Evolutionary conservation across 148 eudicot species (phyloP).

Genomic region (Persicaria tinctoria): DNA sequence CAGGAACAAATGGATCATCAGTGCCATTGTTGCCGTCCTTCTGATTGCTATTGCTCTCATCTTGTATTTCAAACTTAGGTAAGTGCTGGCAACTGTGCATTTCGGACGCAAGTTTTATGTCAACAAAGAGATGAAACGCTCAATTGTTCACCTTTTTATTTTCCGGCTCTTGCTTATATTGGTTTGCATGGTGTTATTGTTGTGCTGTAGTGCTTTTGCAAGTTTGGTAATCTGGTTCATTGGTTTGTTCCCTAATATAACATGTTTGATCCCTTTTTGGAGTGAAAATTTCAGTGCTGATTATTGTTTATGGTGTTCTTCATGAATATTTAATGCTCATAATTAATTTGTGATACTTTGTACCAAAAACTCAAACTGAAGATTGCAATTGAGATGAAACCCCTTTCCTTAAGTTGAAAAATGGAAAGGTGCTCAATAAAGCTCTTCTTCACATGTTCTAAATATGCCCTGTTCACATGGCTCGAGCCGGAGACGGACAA

Average conservation of each 20-base stretch:
- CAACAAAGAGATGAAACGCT: constrained; percentile 4
- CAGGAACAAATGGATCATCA: constrained; percentile 49
- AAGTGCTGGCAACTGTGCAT: constrained; percentile 10
- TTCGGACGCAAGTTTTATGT: background rate
- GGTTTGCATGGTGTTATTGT: background rate
- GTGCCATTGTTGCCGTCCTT: constrained; percentile 37
- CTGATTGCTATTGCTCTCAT: constrained; percentile 36
- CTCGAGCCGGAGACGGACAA: no score
- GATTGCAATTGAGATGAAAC: no score
- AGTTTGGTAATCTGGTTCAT: background rate
- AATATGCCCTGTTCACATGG: no score
- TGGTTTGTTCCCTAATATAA: background rate
- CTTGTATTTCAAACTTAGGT: constrained; percentile 45
- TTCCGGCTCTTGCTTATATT: background rate
- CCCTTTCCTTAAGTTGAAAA: no score
- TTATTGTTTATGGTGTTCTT: background rate
- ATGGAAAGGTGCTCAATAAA: no score
- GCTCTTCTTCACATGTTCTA: no score
- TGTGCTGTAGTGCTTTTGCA: constrained; percentile 5
- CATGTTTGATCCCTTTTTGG: constrained; percentile 1
- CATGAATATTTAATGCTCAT: background rate
- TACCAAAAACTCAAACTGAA: background rate
- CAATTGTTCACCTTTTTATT: background rate
- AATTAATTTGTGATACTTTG: background rate
- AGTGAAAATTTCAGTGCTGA: background rate